Evolutionary conservation across 345 rosid genomes (phyloP), one percentile per base, ranked within the genome.

Genomic region (Leavenworthia alabamica): DNA sequence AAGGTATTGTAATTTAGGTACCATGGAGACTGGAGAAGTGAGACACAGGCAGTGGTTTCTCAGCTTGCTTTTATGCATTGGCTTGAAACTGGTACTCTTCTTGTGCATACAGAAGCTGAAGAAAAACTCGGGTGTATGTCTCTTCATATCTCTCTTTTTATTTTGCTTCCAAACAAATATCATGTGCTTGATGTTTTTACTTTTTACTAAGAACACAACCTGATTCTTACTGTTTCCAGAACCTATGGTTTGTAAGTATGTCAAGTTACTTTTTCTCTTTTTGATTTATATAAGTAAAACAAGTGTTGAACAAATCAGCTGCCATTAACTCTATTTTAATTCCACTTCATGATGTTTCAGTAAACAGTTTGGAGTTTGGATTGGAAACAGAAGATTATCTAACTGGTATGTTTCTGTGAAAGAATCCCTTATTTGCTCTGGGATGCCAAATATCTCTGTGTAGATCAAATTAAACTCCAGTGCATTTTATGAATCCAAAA

Each of bases 11-110:
- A 8, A 52, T 17, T 12, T 66, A 93, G 99, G 81, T 93, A 82
- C 81, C 94, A 89, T 74, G 91, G 89, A 43, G 99, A 89, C 77
- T 93, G 99, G 99, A 87, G 73, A 76, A 84, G 79, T 73, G 97
- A 87, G 77, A 89, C 97, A 6, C 97, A 89, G 60, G 78, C 73
- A n/a, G 92, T 87, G 20, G 95, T 87, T 58, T 89, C 88, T 2
- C 77, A 78, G 76, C 89, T 93, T 70, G 83, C 89, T 50, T 89
- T 93, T 56, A 79, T 90, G 82, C 90, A 93, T 60, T 87, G 97
- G 97, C 77, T 93, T 44, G 96, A 87, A 78, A 82, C 88, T 6
- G 99, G 90, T 52, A 71, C 60, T 63, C 86, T 93, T 52, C 90
- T 89, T 39, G 51, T 78, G 79, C 96, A 87, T 60, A 52, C 80